Conservation (phyloP, 1,284 basidiomycete genomes). For the Porogramme epimiltina region DNA sequence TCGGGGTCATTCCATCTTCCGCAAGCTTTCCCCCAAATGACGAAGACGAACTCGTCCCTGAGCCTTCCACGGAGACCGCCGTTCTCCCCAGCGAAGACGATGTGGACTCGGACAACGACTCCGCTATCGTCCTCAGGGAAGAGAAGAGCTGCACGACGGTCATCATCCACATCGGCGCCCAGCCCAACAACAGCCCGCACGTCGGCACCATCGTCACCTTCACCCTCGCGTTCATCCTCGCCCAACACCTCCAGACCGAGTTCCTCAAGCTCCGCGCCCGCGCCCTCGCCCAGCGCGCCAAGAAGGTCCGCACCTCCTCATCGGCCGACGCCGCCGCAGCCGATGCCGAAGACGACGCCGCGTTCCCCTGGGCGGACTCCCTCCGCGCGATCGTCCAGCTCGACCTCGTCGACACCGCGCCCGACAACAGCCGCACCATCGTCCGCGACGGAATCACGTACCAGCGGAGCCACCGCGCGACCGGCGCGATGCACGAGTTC, state of each 20-base stretch:
- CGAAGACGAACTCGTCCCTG: neutral
- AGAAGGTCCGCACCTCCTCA: neutral
- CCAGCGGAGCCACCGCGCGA: slow-evolving; percentile 28
- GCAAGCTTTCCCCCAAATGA: neutral
- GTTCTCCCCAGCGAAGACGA: neutral
- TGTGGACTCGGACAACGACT: slow-evolving; percentile 2
- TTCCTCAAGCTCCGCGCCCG: slow-evolving; percentile 9
- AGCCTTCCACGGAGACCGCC: neutral
- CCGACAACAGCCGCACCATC: slow-evolving; percentile 14
- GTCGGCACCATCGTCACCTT: slow-evolving; percentile 32
- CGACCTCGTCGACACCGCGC: slow-evolving; percentile 33
- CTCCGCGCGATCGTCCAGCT: slow-evolving; percentile 24
- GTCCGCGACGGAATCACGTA: slow-evolving; percentile 21
- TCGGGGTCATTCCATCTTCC: slow-evolving; percentile 11
- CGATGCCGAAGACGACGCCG: neutral
- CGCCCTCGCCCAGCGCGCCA: neutral
- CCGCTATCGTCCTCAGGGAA: neutral
- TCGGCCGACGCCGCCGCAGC: slow-evolving; percentile 1
- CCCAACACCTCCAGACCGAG: slow-evolving; percentile 5
- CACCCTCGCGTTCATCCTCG: slow-evolving; percentile 29
- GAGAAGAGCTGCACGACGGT: slow-evolving; percentile 5
- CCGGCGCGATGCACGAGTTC: slow-evolving; percentile 21
- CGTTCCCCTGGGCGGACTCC: slow-evolving; percentile 6
- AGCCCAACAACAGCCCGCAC: slow-evolving; percentile 36
- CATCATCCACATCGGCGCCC: slow-evolving; percentile 32